phyloP scores from a whole-genome alignment of 2,329 filamentous ascomycete genomes.

The Hirsutella minnesotensis region DNA sequence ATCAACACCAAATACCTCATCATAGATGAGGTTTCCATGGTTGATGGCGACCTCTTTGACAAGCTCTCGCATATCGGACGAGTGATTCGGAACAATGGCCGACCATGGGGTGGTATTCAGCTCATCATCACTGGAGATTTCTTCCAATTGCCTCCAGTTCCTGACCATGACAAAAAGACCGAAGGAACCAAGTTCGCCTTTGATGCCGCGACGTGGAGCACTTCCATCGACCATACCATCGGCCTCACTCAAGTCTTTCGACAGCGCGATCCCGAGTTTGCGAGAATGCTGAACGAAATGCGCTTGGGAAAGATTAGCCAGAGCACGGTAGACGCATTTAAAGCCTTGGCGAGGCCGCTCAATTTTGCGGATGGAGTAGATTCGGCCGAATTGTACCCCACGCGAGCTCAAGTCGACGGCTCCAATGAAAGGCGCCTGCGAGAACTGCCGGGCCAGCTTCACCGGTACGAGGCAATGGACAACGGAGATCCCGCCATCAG shows the following conservation, averaged over 20 bases:
- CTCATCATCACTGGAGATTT: conserved; percentile 94
- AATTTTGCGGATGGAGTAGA: conserved; percentile 60
- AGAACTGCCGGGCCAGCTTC: conserved; percentile 54
- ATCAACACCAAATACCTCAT: conserved; percentile 76
- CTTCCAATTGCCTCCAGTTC: conserved; percentile 91
- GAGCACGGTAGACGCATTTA: conserved; percentile 68
- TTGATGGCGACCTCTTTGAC: conserved; percentile 92
- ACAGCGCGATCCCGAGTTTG: conserved; percentile 82
- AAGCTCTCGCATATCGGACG: conserved; percentile 86
- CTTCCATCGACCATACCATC: conserved; percentile 90
- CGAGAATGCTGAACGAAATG: conserved; percentile 96
- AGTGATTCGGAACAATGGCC: conserved; percentile 75
- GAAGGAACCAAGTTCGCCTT: conserved; percentile 78
- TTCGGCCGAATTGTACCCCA: conserved; percentile 81
- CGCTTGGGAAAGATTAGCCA: conserved; percentile 70
- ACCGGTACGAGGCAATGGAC: conserved; percentile 64
- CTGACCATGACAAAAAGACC: conserved; percentile 51
- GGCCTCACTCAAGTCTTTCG: conserved; percentile 92
- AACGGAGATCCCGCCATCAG: conserved; percentile 59
- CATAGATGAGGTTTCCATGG: conserved; percentile 96
- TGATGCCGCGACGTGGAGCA: conserved; percentile 82
- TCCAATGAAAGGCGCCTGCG: conserved; percentile 69
- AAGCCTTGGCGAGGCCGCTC: conserved; percentile 57
- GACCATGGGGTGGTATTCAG: conserved; percentile 92
- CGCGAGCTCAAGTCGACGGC: conserved; percentile 74